These are phyloP conservation scores for Meredithiella fracta DNA, from an alignment of 2,329 filamentous ascomycete species.

Conservation along the genomic window DNA sequence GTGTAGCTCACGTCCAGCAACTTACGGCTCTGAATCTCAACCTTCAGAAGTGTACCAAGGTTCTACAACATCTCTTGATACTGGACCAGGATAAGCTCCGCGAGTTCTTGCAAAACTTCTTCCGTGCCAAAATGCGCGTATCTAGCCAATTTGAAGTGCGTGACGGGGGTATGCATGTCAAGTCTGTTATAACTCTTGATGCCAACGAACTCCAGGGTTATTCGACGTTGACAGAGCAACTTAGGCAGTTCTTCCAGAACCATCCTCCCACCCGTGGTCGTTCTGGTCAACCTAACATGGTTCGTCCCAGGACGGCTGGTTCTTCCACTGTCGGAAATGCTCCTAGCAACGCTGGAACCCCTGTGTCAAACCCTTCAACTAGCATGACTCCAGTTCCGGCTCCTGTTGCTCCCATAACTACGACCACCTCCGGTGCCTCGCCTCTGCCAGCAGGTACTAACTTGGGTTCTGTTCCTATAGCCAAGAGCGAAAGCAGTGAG, in stretches of 20 bases:
- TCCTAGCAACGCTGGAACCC: not conserved
- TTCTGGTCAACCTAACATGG: too few relatives aligned
- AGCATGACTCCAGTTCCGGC: not conserved
- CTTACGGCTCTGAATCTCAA: not conserved
- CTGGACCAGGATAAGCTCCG: not conserved
- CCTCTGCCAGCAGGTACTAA: too few relatives aligned
- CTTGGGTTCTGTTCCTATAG: not conserved
- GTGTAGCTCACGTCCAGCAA: too few relatives aligned
- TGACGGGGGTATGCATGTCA: not conserved
- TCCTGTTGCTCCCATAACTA: too few relatives aligned
- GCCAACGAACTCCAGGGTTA: not conserved
- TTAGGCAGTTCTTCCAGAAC: not conserved
- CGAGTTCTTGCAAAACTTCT: not conserved
- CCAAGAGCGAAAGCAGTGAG: slow-evolving; percentile 2
- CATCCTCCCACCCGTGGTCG: too few relatives aligned
- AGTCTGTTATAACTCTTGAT: slow-evolving; percentile 1
- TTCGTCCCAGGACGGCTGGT: not conserved
- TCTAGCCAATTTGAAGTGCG: not conserved
- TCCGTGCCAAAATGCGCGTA: not conserved
- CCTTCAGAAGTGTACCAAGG: not conserved
- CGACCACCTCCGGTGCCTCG: too few relatives aligned
- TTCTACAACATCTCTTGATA: not conserved
- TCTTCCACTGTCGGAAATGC: not conserved
- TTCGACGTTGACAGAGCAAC: not conserved
- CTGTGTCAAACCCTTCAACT: too few relatives aligned